phyloP scores from a whole-genome alignment of 768 basidiomycete species.

The Suillus fuscotomentosus region DNA sequence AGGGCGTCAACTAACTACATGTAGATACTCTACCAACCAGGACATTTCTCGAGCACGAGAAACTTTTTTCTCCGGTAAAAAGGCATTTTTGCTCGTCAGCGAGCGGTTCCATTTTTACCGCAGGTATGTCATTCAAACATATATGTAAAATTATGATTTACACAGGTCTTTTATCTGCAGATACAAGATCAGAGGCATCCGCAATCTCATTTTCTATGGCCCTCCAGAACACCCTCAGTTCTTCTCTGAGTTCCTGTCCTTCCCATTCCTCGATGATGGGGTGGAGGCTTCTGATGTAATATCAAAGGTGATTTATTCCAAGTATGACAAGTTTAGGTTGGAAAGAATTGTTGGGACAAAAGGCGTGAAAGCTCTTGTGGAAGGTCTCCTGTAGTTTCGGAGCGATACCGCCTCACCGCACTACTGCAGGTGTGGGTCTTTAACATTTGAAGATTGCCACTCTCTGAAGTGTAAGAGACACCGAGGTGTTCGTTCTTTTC shows the following conservation, averaged over 20 bases:
- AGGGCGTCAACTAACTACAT: background rate
- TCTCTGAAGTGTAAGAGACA: background rate
- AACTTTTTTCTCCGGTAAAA: slow-evolving; percentile 86
- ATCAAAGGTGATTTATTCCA: slow-evolving; percentile 77
- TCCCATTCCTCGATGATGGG: slow-evolving; percentile 87
- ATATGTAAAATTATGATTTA: background rate
- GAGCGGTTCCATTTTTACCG: slow-evolving; percentile 99
- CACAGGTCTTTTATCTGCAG: slow-evolving; percentile 35
- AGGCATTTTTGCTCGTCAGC: slow-evolving; percentile 84
- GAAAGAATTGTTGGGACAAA: slow-evolving; percentile 63
- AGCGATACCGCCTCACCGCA: background rate
- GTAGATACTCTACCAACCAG: slow-evolving; percentile 87
- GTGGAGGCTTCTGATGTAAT: slow-evolving; percentile 89
- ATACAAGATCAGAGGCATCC: slow-evolving; percentile 91
- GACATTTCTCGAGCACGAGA: slow-evolving; percentile 94
- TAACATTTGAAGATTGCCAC: background rate
- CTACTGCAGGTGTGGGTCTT: background rate
- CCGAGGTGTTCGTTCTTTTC: background rate
- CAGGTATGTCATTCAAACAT: slow-evolving; percentile 42
- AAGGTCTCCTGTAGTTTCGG: background rate
- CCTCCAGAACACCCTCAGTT: slow-evolving; percentile 90
- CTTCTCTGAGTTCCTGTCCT: slow-evolving; percentile 86
- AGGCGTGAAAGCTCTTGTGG: slow-evolving; percentile 18
- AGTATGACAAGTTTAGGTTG: slow-evolving; percentile 85
- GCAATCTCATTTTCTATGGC: slow-evolving; percentile 91